Base-by-base conservation (phyloP, 805 yeast species). In the Pichia sporocuriosa region DNA sequence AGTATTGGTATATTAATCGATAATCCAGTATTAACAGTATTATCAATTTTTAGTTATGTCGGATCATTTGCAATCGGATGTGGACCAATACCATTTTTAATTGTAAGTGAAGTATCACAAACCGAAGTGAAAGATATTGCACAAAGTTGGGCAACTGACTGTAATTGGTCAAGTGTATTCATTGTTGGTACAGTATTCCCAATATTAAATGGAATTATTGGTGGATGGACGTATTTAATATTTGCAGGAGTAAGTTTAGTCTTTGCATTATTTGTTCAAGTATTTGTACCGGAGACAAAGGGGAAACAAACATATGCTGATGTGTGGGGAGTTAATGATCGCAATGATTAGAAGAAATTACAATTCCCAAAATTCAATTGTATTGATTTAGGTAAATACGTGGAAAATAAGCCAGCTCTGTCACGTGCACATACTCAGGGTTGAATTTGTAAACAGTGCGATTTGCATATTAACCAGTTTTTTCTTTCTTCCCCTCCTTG, bases 21-120 rank as follows among this genome's bases (percentile, higher is more conserved):
- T 2, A 63, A 64, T 37, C 67, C 84, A 0, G 25, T 62, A 0
- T 46, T 81, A 12, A 71, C 89, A 1, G 78, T 83, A 1, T 37
- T 72, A 1, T 79, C 88, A 10, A 81, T 88, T 0, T 74, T 86
- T 40, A 56, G 72, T 1, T 89, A 87, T 57, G 88, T 90, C 37
- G 78, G 83, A 1, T 75, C 87, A 22, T 93, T 90, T 67, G 97
- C 97, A 0, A 66, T 84, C 26, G 98, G 98, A 0, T 60, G 88
- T 47, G 98, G 98, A 0, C 98, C 98, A 6, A 88, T 93, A 41
- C 98, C 98, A 32, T 90, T 93, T 64, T 65, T 90, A 50, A 63
- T 89, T 39, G 81, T 90, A 10, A 77, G 95, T 6, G 97, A 93
- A 58, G 79, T 90, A n/a, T 82, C 95, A 0, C 94, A 88, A 46